A percentile compares a stretch with the other conserved stretches of the same genome.
phyloP scores from a whole-genome alignment of 305 asterid genomes.

The Fraxinus velutina region DNA sequence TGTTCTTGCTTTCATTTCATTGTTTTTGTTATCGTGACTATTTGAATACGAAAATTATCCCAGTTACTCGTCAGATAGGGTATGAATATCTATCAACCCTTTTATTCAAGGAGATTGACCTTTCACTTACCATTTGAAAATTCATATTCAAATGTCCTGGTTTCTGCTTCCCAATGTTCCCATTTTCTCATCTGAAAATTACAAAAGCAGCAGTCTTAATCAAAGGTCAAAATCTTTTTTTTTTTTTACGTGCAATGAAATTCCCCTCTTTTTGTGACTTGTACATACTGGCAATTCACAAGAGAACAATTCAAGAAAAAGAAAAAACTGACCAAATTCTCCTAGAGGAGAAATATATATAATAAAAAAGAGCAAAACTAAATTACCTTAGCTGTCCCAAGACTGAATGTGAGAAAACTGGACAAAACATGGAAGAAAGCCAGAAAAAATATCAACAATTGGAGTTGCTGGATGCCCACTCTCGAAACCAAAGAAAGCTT shows the following conservation, averaged over 20 bases:
- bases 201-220: neutral
- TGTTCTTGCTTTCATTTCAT: neutral
- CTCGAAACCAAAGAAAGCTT: slow-evolving; percentile 59
- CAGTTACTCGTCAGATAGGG: neutral
- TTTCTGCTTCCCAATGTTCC: slow-evolving; percentile 83
- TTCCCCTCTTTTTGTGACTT: neutral
- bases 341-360: neutral
- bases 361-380: neutral
- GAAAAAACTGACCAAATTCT: neutral
- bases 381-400: slow-evolving; percentile 62
- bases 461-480: slow-evolving; percentile 62
- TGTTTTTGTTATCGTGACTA: neutral
- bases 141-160: slow-evolving; percentile 66
- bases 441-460: slow-evolving; percentile 59
- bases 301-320: neutral
- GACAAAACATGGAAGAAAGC: slow-evolving; percentile 70
- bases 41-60: neutral
- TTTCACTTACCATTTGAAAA: slow-evolving; percentile 52
- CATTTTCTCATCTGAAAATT: slow-evolving; percentile 62
- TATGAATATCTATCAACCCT: neutral
- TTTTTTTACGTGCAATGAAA: neutral
- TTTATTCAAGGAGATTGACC: neutral
- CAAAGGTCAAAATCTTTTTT: neutral
- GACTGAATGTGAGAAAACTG: slow-evolving; percentile 64
- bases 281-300: neutral